Percentiles rank a stretch among this genome's conserved stretches.
These are phyloP conservation scores for Globisporangium irregulare DNA, from an alignment of 352 stramenopile species.

Conservation along the genomic window DNA sequence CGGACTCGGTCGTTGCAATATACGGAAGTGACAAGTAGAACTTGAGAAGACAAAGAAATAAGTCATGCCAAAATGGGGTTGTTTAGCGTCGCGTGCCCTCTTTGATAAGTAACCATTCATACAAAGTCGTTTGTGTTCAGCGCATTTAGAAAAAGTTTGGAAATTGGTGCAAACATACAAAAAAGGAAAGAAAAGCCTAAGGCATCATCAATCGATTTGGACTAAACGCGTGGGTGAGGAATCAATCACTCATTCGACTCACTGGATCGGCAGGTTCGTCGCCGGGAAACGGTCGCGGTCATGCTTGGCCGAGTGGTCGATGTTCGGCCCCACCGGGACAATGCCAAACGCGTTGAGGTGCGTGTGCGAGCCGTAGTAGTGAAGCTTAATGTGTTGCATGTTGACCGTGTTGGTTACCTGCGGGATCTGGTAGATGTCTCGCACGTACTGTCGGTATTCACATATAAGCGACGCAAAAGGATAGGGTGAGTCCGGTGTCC, in stretches of 20 bases:
- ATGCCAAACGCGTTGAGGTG: constrained; percentile 94
- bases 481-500: background rate
- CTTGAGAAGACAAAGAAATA: background rate
- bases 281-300: constrained; percentile 59
- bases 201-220: background rate
- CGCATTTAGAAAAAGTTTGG: background rate
- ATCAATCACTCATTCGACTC: background rate
- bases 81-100: background rate
- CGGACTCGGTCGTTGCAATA: constrained; percentile 94
- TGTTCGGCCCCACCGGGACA: constrained; percentile 79
- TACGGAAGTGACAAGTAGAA: constrained; percentile 83
- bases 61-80: background rate
- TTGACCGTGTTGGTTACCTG: constrained; percentile 86
- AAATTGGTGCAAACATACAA: constrained; percentile 3
- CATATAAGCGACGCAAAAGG: constrained; percentile 8
- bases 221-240: background rate
- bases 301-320: constrained; percentile 53
- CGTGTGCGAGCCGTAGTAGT: constrained; percentile 96
- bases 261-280: constrained; percentile 32
- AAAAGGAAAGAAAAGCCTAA: background rate
- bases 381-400: constrained; percentile 96
- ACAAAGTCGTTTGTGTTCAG: constrained; percentile 6
- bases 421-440: constrained; percentile 92
- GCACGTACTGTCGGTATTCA: constrained; percentile 44
- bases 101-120: constrained; percentile 1